Percentiles rank a stretch among this genome's conserved stretches.
Conservation (phyloP, 495 filamentous ascomycete species). For the Tuber melanosporum region DNA sequence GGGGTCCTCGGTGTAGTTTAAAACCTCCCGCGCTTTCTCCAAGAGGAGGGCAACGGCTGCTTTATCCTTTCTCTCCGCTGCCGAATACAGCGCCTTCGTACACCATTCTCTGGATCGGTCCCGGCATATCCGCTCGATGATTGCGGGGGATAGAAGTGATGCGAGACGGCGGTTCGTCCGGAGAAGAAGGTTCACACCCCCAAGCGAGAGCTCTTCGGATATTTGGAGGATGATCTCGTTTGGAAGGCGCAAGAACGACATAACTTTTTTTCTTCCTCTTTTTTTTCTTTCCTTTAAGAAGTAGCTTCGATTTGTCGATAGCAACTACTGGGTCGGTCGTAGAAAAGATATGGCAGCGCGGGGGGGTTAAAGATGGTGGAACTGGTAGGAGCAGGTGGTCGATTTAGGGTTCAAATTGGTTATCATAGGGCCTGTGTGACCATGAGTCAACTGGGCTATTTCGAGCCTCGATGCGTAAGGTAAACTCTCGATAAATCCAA, state of each 20-base stretch:
- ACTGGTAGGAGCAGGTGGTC: background rate
- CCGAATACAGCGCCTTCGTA: conserved; percentile 5
- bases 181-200: conserved; percentile 11
- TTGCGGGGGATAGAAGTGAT: conserved; percentile 15
- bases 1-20: background rate
- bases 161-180: conserved; percentile 17
- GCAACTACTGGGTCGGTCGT: background rate
- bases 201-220: conserved; percentile 6
- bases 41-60: background rate
- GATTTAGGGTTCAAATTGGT: background rate
- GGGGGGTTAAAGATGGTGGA: background rate
- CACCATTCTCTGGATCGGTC: background rate
- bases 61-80: background rate
- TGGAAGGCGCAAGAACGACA: conserved; percentile 14
- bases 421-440: background rate
- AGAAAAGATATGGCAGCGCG: background rate
- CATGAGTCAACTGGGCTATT: background rate
- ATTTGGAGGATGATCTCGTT: conserved; percentile 25
- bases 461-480: background rate
- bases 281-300: background rate
- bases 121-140: conserved; percentile 6
- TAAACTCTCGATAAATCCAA: no score
- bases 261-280: background rate
- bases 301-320: background rate
- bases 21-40: background rate